Base-by-base conservation (phyloP, 345 rosid species). In the Syzygium oleosum region DNA sequence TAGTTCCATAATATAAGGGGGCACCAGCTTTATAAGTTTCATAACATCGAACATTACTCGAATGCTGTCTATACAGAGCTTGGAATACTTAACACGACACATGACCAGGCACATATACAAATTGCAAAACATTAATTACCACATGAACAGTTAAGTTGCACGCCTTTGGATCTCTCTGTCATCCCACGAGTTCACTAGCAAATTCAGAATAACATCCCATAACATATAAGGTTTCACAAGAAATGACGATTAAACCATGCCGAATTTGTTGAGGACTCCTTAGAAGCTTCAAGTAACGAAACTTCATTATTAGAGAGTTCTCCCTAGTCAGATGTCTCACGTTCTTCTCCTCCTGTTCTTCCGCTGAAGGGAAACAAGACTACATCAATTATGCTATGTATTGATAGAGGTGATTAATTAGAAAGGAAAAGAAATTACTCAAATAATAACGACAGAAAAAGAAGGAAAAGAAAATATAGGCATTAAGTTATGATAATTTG, bases 21-120 rank as follows among this genome's bases (percentile, higher is more conserved):
- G 17, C 31, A 1, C 15, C 2, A 4, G 68, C 16, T 59, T 58
- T 59, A 59, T 5, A 59, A 59, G 68, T 6, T 59, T 8, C 34
- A 5, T 14, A 3, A 59, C 29, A 59, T 27, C 0, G 2, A 27
- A 59, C 29, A 5, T 59, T 59, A 27, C 17, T 27, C 16, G 0
- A 27, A 6, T 6, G 9, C 15, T 12, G 6, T 59, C 15, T 0
- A 27, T 8, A 59, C 4, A 59, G 31, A 59, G 34, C 68, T 61
- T 13, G 68, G 9, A 7, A 61, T n/a, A 61, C 38, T 61, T n/a
- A 27, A 59, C 7, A 27, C 3, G 73, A n/a, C 13, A 13, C 34
- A n/a, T 3, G 38, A 13, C 0, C 0, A 15, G 14, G 16, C 17
- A 61, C 8, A 61, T 2, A 13, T 4, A 13, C 19, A 2, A 61